These are phyloP conservation scores for Neobulgaria alba DNA, from an alignment of 2,329 filamentous ascomycete genomes.

Conservation along the genomic window DNA sequence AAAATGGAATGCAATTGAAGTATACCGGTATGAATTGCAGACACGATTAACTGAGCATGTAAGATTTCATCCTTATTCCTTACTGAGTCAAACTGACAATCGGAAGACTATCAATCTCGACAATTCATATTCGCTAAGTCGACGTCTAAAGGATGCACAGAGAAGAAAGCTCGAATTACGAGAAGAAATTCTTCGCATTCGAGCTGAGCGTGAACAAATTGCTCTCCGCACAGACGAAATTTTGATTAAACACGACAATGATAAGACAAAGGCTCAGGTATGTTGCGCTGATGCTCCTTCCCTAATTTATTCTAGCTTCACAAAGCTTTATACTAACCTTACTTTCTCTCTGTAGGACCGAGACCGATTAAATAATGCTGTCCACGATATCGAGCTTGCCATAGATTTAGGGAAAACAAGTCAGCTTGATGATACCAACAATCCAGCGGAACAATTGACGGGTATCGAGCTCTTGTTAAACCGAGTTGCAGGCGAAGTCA, in stretches of 20 bases:
- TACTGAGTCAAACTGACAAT: constrained; percentile 20
- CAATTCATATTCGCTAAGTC: constrained; percentile 47
- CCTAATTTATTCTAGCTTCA: background rate
- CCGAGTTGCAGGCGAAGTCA: constrained; percentile 45
- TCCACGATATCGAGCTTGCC: constrained; percentile 55
- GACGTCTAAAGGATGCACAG: constrained; percentile 48
- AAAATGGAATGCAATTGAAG: constrained; percentile 48
- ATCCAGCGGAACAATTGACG: too few relatives aligned
- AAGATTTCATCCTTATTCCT: constrained; percentile 24
- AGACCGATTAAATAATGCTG: constrained; percentile 42
- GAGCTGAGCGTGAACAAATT: constrained; percentile 52
- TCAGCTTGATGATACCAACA: constrained; percentile 39
- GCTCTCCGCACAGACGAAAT: constrained; percentile 54
- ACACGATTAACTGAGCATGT: constrained; percentile 51
- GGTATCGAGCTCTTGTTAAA: constrained; percentile 51
- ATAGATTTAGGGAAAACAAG: constrained; percentile 41
- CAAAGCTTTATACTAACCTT: background rate
- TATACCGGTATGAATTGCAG: constrained; percentile 49
- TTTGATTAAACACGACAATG: constrained; percentile 49
- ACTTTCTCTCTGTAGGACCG: constrained; percentile 33
- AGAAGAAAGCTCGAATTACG: constrained; percentile 47
- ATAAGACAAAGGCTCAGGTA: constrained; percentile 44
- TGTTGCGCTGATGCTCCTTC: constrained; percentile 15
- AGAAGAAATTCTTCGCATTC: constrained; percentile 50
- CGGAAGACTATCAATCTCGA: constrained; percentile 48